Evolutionary conservation across 2,329 filamentous ascomycete species (phyloP), one percentile per base, ranked within the genome.

Genomic region (Colletotrichum incanum): DNA sequence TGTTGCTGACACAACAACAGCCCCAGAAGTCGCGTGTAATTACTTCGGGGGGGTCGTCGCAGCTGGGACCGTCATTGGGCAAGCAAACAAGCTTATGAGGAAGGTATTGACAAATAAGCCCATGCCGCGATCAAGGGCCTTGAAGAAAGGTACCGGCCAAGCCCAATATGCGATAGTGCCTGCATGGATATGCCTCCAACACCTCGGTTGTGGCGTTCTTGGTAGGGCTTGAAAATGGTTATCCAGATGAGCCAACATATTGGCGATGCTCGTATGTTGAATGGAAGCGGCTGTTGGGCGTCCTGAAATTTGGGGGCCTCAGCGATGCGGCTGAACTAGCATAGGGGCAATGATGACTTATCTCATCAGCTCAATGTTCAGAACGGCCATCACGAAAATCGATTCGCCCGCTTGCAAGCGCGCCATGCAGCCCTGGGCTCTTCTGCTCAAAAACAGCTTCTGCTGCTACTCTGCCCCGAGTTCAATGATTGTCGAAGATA

Each of bases 151-250:
- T 47, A 49, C 28, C 14, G 60, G 39, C 65, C 65, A 47, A 28
- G 49, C 49, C 37, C 45, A 28, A 60, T 55, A 26, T 12, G 56
- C 37, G 37, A 67, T 55, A 26, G 58, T 31, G 56, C 20, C 26
- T 31, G 49, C 49, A 63, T 67, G 65, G 65, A 5, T 54, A 28
- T 61, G 49, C 37, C 39, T 45, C 50, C 23, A 34, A n/a, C 23
- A 45, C 34, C 20, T 7, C 56, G 65, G 65, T 50, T 62, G 65
- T 67, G 65, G 65, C 65, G 65, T 62, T 47, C 12, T n/a, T 18
- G 45, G 50, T 65, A 56, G 50, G 49, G 39, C 65, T 63, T 63
- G 49, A 37, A 37, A 20, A 26, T 49, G 26, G 58, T 56, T 56
- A n/a, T 45, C 39, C n/a, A 14, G 50, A 41, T 26, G 16, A 37